phyloP scores from a whole-genome alignment of 2,329 filamentous ascomycete species.

The Seiridium cupressi region DNA sequence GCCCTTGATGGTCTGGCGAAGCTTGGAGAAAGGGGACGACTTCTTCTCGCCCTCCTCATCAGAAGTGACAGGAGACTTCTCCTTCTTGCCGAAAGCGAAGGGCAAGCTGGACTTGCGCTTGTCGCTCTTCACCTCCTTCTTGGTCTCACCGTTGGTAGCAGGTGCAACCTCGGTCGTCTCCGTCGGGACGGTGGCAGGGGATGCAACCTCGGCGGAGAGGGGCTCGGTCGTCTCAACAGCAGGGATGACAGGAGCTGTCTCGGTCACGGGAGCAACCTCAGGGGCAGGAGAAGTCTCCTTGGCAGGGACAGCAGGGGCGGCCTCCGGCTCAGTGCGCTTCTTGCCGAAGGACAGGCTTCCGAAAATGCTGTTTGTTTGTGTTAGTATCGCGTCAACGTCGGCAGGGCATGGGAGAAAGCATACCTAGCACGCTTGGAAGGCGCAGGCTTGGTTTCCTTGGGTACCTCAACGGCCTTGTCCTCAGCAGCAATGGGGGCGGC shows the following conservation, averaged over 20 bases:
- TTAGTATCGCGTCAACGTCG: slow-evolving; percentile 11
- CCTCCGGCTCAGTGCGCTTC: slow-evolving; percentile 53
- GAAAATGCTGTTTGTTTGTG: slow-evolving; percentile 41
- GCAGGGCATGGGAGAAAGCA: slow-evolving; percentile 27
- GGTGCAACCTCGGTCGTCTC: slow-evolving; percentile 46
- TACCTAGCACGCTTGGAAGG: slow-evolving; percentile 54
- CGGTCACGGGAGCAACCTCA: slow-evolving; percentile 35
- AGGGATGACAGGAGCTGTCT: slow-evolving; percentile 57
- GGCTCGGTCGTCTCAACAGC: slow-evolving; percentile 57
- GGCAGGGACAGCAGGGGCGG: slow-evolving; percentile 36
- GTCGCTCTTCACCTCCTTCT: slow-evolving; percentile 64
- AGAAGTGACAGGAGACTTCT: slow-evolving; percentile 47
- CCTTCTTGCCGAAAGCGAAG: slow-evolving; percentile 80
- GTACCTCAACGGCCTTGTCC: slow-evolving; percentile 35
- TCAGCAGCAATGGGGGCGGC: slow-evolving; percentile 31
- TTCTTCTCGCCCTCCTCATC: slow-evolving; percentile 63
- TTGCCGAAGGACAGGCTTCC: slow-evolving; percentile 55
- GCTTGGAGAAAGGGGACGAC: slow-evolving; percentile 58
- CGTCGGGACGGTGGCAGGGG: slow-evolving; percentile 42
- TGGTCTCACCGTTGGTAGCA: slow-evolving; percentile 50
- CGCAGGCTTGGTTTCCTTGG: slow-evolving; percentile 47
- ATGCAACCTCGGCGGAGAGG: slow-evolving; percentile 52
- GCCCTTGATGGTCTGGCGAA: slow-evolving; percentile 37
- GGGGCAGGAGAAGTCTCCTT: slow-evolving; percentile 40
- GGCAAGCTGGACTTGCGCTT: slow-evolving; percentile 80